Conservation (phyloP, 2,329 filamentous ascomycete species). For the Sarocladium oryzae region DNA sequence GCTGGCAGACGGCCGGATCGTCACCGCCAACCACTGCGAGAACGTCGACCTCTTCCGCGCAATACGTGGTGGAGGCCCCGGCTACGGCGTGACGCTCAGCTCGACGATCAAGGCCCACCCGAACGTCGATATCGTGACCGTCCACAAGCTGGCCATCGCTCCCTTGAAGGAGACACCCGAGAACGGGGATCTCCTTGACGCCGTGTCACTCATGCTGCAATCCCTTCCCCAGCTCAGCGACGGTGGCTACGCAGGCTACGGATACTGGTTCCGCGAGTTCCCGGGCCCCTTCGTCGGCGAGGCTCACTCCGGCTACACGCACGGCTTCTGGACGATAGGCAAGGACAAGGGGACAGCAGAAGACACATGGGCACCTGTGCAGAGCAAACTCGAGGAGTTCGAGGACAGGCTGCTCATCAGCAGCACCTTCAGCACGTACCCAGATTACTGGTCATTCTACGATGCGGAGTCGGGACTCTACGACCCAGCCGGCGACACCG, state of each 20-base stretch:
- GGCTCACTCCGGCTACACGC: slow-evolving; percentile 21
- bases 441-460: slow-evolving; percentile 25
- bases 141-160: slow-evolving; percentile 18
- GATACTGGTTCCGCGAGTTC: slow-evolving; percentile 21
- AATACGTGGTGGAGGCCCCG: slow-evolving; percentile 31
- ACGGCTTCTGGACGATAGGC: slow-evolving; percentile 22
- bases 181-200: slow-evolving; percentile 20
- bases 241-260: slow-evolving; percentile 23
- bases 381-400: slow-evolving; percentile 14
- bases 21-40: slow-evolving; percentile 26
- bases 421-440: slow-evolving; percentile 18
- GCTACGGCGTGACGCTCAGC: slow-evolving; percentile 29
- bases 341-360: slow-evolving; percentile 19
- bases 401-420: slow-evolving; percentile 17
- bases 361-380: slow-evolving; percentile 15
- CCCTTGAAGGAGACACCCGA: slow-evolving; percentile 16
- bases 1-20: slow-evolving; percentile 26
- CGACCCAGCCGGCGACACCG: slow-evolving; percentile 18
- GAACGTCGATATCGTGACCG: slow-evolving; percentile 18
- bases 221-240: slow-evolving; percentile 24
- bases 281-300: slow-evolving; percentile 18
- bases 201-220: slow-evolving; percentile 22
- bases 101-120: slow-evolving; percentile 35
- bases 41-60: slow-evolving; percentile 31
- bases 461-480: slow-evolving; percentile 18